Base-by-base conservation (phyloP, 2,329 filamentous ascomycete genomes). In the Stromatinia cepivora region DNA sequence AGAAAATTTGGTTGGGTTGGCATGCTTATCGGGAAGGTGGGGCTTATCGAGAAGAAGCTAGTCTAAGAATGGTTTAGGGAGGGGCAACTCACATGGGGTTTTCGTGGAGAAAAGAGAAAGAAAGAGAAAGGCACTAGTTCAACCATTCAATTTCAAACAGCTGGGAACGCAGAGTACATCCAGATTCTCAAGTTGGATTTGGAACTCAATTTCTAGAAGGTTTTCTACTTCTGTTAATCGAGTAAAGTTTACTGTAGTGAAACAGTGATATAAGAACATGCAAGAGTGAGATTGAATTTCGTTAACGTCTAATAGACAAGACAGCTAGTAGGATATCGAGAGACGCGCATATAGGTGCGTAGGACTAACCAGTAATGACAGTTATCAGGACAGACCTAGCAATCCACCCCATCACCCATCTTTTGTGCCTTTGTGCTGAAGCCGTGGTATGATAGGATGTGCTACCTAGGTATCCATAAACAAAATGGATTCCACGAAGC, bases 31-130 rank as follows among this genome's bases (percentile, higher is more conserved):
- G 45, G 45, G 31, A 50, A 25, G 45, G 59, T 36, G 45, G 45
- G 28, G 28, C 59, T 63, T 63, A 50, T 50, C 59, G 28, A 31
- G 22, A 63, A 36, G 31, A n/a, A 8, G 39, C 45, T 63, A 63
- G 36, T 15, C 59, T 39, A 6, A 20, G 45, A 39, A 4, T 63
- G 20, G 61, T 63, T 63, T 63, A 63, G 61, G 31, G 61, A 63
- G 61, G 61, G 61, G 61, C n/a, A 63, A 52, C 34, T 63, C 9
- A n/a, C 61, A 52, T 63, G 61, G 46, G 46, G 46, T 13, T 52
- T 39, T 63, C 61, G 61, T 63, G 61, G 61, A 63, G 61, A 53
- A 52, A 50, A n/a, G 8, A 42, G 31, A 39, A 22, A n/a, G 39
- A 46, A 22, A 20, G 25, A 28, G 22, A n/a, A n/a, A n/a, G n/a